Conservation (phyloP, 2,329 filamentous ascomycete species). For the Chrysosporium queenslandicum region DNA sequence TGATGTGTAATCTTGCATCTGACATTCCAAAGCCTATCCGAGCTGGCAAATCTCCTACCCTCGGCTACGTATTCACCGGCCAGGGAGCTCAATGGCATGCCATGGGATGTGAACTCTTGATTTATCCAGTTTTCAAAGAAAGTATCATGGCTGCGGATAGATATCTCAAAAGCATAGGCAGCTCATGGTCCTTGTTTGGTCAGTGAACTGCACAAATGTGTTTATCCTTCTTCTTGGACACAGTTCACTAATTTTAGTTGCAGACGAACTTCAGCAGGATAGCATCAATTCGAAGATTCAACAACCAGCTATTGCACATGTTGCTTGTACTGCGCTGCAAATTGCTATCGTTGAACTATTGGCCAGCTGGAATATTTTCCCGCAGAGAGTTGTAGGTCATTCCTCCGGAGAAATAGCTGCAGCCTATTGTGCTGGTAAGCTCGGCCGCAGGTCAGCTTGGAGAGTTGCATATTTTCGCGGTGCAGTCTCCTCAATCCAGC, state of each 20-base stretch:
- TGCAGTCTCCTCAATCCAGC: not conserved
- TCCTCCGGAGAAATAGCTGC: slow-evolving; percentile 25
- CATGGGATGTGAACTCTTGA: slow-evolving; percentile 18
- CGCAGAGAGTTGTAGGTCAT: slow-evolving; percentile 20
- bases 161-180: slow-evolving; percentile 11
- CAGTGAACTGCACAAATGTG: too few species aligned
- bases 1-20: not conserved
- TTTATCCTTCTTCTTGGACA: not conserved
- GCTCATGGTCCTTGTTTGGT: slow-evolving; percentile 13
- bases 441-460: slow-evolving; percentile 18
- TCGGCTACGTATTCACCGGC: slow-evolving; percentile 17
- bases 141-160: slow-evolving; percentile 10
- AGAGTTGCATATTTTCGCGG: slow-evolving; percentile 21
- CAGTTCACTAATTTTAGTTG: not conserved
- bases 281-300: slow-evolving; percentile 15
- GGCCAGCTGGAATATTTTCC: slow-evolving; percentile 13
- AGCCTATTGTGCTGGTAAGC: slow-evolving; percentile 19
- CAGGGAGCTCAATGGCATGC: slow-evolving; percentile 19
- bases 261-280: slow-evolving; percentile 16
- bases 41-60: not conserved
- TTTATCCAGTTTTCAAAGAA: slow-evolving; percentile 13
- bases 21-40: not conserved
- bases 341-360: slow-evolving; percentile 21
- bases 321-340: slow-evolving; percentile 19
- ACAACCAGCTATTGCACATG: slow-evolving; percentile 14